phyloP scores from a whole-genome alignment of 1,284 basidiomycete genomes.

The Ceratobasidium papillatum region DNA sequence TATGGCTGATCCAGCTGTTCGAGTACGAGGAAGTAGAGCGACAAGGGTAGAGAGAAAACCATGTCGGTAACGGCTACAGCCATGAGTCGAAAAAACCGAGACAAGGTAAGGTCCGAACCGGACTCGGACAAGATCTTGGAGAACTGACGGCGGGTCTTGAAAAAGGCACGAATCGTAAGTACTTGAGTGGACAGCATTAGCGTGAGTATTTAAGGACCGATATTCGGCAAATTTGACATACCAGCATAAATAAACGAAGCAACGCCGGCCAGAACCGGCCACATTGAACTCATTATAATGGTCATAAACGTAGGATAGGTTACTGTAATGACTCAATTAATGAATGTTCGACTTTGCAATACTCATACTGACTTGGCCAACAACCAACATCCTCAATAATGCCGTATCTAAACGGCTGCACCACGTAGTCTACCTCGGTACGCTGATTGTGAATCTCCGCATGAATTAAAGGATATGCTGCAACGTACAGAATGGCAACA shows the following conservation, averaged over 20 bases:
- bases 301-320: slow-evolving; percentile 1
- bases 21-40: background rate
- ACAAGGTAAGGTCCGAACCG: background rate
- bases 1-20: too few species aligned
- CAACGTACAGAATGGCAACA: slow-evolving; percentile 62
- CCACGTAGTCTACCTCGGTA: slow-evolving; percentile 45
- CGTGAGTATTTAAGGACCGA: background rate
- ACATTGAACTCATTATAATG: background rate
- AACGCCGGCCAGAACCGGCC: slow-evolving; percentile 1
- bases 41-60: slow-evolving; percentile 5
- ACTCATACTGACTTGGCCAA: slow-evolving; percentile 17
- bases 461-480: background rate
- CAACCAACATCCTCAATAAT: slow-evolving; percentile 43
- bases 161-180: slow-evolving; percentile 37
- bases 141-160: slow-evolving; percentile 33
- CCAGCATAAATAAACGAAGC: slow-evolving; percentile 24
- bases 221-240: background rate
- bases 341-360: background rate
- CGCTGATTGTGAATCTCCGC: slow-evolving; percentile 16
- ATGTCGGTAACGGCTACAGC: slow-evolving; percentile 12
- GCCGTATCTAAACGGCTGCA: slow-evolving; percentile 40
- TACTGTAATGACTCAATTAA: background rate
- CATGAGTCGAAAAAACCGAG: slow-evolving; percentile 26
- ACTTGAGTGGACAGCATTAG: background rate
- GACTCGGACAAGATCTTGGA: slow-evolving; percentile 5